Evolutionary conservation across 257 asterid species (phyloP), one percentile per base, ranked within the genome.

Genomic region (Coffea eugenioides): DNA sequence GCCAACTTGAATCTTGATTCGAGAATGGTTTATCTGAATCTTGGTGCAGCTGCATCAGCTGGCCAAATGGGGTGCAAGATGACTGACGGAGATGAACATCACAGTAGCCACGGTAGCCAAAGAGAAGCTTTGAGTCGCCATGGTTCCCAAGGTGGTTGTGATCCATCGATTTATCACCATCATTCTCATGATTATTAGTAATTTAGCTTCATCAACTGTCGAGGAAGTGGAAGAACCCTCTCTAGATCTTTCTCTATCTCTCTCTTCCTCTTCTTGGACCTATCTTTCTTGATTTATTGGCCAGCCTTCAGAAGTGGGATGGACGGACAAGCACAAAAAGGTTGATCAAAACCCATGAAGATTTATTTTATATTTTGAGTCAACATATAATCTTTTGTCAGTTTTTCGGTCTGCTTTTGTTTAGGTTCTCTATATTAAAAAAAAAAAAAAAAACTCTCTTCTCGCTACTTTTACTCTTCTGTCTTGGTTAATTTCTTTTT

Each of bases 11-110:
- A 90, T 69, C 88, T 89, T 25, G 97, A 92, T 82, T 89, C 98
- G 18, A 88, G 97, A 80, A 88, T 92, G 92, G 97, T 92, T 82
- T 93, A 93, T 88, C 46, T 93, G 80, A 90, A 93, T 74, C 93
- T 93, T 39, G 97, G 97, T 20, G 96, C 90, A 31, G 87, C 83
- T 3, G 83, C 77, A 43, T 68, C 76, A 31, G 49, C 77, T 41
- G 71, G 71, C 2, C 96, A 89, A 78, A 89, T 84, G 83, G 86
- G 84, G 62, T 76, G 86, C 86, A 83, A 85, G 79, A 73, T 85
- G 82, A 87, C 85, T 25, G 90, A 88, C 5, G 93, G 87, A 0
- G 96, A 88, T 15, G 91, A 87, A 39, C 43, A 39, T 56, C 81
- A 88, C 67, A 80, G 90, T 49, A 76, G 92, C 86, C 88, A 83